These are phyloP conservation scores for Corynespora cassiicola DNA, from an alignment of 2,329 filamentous ascomycete genomes.

Conservation along the genomic window DNA sequence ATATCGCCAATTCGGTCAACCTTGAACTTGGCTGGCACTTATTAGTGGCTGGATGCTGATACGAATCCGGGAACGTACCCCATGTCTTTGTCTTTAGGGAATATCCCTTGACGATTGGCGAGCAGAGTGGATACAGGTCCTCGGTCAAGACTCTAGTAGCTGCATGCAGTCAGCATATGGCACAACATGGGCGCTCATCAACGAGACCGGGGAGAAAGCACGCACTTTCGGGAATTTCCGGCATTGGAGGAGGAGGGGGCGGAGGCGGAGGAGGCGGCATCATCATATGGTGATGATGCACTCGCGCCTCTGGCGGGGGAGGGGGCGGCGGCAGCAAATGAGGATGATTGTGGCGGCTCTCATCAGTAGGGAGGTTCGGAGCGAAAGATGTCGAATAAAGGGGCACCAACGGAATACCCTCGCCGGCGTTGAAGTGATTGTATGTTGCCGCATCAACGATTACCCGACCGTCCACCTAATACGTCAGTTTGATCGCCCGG, in stretches of 20 bases:
- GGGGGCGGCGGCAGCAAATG: constrained; percentile 4
- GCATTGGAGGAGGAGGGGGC: too few species aligned
- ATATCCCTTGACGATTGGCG: constrained; percentile 36
- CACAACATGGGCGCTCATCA: too few species aligned
- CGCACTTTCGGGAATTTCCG: too few species aligned
- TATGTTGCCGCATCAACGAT: constrained; percentile 26
- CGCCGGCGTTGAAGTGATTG: constrained; percentile 14
- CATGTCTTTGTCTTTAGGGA: constrained; percentile 41
- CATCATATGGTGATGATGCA: background rate
- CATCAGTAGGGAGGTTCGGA: constrained; percentile 7
- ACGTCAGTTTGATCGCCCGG: constrained; percentile 8
- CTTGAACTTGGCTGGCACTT: constrained; percentile 21
- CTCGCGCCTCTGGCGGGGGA: constrained; percentile 1
- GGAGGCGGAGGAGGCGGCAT: constrained; percentile 1
- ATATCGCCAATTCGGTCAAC: constrained; percentile 33
- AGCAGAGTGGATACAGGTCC: constrained; percentile 26
- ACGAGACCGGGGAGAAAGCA: too few species aligned
- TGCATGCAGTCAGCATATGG: constrained; percentile 4
- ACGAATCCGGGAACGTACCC: constrained; percentile 21
- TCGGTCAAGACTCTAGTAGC: constrained; percentile 17
- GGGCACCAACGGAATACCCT: constrained; percentile 7
- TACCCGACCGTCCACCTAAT: constrained; percentile 20
- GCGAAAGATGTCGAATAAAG: constrained; percentile 17
- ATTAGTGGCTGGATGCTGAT: constrained; percentile 3
- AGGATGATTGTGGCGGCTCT: constrained; percentile 2